Conservation (phyloP, 192 early-diverging fungal genomes). For the Coemansia sp. region DNA sequence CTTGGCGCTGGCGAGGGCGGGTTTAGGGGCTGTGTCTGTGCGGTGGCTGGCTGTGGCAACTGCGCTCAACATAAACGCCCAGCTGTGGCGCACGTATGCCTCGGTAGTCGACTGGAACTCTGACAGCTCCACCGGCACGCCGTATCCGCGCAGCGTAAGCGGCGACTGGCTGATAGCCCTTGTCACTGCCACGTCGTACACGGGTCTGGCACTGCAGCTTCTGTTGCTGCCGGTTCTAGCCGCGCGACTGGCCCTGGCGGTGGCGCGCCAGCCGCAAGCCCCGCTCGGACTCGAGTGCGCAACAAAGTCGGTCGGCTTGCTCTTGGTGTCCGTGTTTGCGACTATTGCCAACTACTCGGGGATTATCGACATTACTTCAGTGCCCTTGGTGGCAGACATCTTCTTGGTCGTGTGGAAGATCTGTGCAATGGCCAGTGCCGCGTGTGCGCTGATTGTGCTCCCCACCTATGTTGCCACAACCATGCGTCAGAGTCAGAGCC, state of each 20-base stretch:
- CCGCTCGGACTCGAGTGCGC: not conserved
- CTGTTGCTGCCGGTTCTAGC: slow-evolving; percentile 3
- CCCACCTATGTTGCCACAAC: slow-evolving; percentile 4
- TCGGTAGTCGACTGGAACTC: not conserved
- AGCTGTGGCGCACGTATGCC: slow-evolving; percentile 9
- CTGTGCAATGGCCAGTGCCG: slow-evolving; percentile 11
- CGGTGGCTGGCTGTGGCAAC: not conserved
- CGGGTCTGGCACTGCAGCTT: slow-evolving; percentile 2
- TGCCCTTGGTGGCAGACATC: slow-evolving; percentile 30
- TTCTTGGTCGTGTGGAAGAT: slow-evolving; percentile 14
- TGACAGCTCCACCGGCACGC: not conserved
- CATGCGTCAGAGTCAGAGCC: slow-evolving; percentile 4
- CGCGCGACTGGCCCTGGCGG: not conserved
- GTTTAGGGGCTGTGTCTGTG: not conserved
- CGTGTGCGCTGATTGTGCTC: not conserved
- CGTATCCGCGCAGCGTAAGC: not conserved
- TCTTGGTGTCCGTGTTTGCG: slow-evolving; percentile 13
- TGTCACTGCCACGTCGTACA: not conserved
- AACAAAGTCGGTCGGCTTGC: not conserved
- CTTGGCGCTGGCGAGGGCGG: not conserved
- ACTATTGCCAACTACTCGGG: slow-evolving; percentile 23
- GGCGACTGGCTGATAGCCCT: slow-evolving; percentile 5
- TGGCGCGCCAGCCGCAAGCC: not conserved
- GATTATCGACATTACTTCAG: slow-evolving; percentile 23
- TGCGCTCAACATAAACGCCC: not conserved